Evolutionary conservation across 1,284 basidiomycete species (phyloP).

Genomic region (Cryptococcus depauperatus): DNA sequence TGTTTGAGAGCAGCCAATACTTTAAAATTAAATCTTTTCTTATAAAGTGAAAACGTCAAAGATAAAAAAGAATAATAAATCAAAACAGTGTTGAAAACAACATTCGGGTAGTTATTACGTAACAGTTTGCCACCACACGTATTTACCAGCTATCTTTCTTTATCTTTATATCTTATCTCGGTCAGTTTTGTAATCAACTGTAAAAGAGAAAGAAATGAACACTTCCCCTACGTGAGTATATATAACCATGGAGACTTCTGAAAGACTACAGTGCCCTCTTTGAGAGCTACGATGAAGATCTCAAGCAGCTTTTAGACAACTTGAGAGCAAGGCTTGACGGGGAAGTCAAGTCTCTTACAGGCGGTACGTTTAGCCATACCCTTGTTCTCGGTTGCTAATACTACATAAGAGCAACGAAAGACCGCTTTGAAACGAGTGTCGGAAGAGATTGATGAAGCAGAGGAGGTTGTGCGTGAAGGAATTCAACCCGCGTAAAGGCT

Average conservation of each 20-base stretch:
- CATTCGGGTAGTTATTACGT: background rate
- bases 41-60: background rate
- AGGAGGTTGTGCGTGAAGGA: conserved; percentile 69
- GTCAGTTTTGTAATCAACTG: background rate
- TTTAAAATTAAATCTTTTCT: no score
- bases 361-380: conserved; percentile 29
- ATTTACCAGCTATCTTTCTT: background rate
- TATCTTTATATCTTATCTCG: background rate
- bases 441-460: conserved; percentile 95
- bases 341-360: conserved; percentile 39
- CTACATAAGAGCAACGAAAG: conserved; percentile 67
- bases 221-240: conserved; percentile 43
- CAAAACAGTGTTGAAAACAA: background rate
- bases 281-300: conserved; percentile 46
- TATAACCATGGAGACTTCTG: background rate
- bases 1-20: no score
- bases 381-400: conserved; percentile 1
- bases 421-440: conserved; percentile 74
- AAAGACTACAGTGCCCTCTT: conserved; percentile 38
- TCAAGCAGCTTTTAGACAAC: conserved; percentile 39
- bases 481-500: background rate
- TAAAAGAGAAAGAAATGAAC: no score
- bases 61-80: background rate
- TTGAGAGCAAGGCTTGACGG: conserved; percentile 42
- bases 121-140: background rate